These are phyloP conservation scores for Rubia peregrina DNA, from an alignment of 305 asterid species.

Conservation along the genomic window DNA sequence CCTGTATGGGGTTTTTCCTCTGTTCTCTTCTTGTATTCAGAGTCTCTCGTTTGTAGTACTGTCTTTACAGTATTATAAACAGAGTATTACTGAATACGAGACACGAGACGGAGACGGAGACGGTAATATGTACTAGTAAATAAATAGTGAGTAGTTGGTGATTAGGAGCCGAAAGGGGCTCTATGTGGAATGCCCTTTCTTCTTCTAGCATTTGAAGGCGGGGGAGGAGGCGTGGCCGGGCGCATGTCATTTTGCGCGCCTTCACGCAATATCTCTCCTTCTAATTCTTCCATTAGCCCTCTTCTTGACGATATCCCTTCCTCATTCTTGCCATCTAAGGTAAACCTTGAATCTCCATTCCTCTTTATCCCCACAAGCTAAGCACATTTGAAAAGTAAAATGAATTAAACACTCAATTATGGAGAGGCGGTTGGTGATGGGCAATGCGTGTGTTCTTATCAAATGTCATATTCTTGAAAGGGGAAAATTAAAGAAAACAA, in stretches of 20 bases:
- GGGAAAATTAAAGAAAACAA: not conserved
- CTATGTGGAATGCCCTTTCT: constrained; percentile 96
- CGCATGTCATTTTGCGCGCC: constrained; percentile 76
- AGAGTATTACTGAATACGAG: constrained; percentile 19
- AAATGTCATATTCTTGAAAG: constrained; percentile 13
- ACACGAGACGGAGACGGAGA: too few relatives aligned
- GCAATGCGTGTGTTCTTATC: constrained; percentile 4
- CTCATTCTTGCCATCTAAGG: constrained; percentile 42
- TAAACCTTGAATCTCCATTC: constrained; percentile 60
- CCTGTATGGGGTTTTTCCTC: not conserved
- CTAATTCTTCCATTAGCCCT: constrained; percentile 24
- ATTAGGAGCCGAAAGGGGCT: constrained; percentile 74
- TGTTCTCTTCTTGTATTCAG: not conserved
- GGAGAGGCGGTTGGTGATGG: constrained; percentile 6
- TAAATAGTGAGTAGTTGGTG: not conserved
- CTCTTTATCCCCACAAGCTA: constrained; percentile 88
- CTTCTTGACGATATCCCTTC: constrained; percentile 50
- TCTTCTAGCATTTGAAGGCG: constrained; percentile 72
- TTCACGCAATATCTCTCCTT: constrained; percentile 69
- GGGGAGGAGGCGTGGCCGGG: constrained; percentile 88
- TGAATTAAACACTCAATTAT: not conserved
- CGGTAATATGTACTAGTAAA: not conserved
- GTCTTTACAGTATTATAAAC: not conserved
- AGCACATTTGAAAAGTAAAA: not conserved
- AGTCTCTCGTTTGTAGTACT: not conserved